These are phyloP conservation scores for Monosporascus sp. DNA, from an alignment of 2,329 filamentous ascomycete species.

Conservation along the genomic window DNA sequence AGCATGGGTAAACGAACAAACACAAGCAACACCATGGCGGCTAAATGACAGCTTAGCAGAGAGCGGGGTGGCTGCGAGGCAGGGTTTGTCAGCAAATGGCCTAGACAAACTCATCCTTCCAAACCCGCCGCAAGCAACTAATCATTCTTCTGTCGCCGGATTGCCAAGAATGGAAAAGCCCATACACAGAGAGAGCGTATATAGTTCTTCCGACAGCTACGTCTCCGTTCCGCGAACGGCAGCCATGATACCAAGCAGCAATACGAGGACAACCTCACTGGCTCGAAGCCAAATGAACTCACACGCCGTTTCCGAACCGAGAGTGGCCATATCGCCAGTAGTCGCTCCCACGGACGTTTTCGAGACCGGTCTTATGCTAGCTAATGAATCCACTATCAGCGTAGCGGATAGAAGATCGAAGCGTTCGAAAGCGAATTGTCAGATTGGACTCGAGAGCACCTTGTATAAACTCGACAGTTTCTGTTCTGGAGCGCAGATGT, in stretches of 20 bases:
- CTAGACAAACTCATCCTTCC: conserved; percentile 10
- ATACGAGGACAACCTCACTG: conserved; percentile 15
- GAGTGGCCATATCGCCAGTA: conserved; percentile 1
- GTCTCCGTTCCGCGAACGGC: conserved; percentile 10
- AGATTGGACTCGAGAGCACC: conserved; percentile 31
- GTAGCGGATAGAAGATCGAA: conserved; percentile 1
- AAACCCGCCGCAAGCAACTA: conserved; percentile 3
- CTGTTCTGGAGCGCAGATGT: conserved; percentile 34
- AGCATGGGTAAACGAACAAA: conserved; percentile 20
- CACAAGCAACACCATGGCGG: conserved; percentile 9
- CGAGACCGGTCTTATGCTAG: conserved; percentile 16
- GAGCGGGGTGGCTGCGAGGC: conserved; percentile 6
- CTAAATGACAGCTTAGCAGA: conserved; percentile 13
- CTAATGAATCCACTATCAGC: conserved; percentile 10
- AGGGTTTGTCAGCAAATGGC: conserved; percentile 9
- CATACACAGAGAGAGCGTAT: conserved; percentile 5
- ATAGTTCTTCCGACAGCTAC: conserved; percentile 14
- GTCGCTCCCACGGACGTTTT: conserved; percentile 2
- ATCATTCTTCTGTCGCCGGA: conserved; percentile 6
- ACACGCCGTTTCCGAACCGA: not conserved
- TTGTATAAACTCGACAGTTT: conserved; percentile 31
- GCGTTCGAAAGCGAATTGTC: conserved; percentile 18
- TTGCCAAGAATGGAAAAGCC: conserved; percentile 11
- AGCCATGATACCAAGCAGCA: conserved; percentile 11
- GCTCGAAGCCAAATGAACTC: conserved; percentile 1